A percentile compares a stretch with the other conserved stretches of the same genome.
Conservation (phyloP, 2,329 filamentous ascomycete genomes). For the Venturia aucupariae region DNA sequence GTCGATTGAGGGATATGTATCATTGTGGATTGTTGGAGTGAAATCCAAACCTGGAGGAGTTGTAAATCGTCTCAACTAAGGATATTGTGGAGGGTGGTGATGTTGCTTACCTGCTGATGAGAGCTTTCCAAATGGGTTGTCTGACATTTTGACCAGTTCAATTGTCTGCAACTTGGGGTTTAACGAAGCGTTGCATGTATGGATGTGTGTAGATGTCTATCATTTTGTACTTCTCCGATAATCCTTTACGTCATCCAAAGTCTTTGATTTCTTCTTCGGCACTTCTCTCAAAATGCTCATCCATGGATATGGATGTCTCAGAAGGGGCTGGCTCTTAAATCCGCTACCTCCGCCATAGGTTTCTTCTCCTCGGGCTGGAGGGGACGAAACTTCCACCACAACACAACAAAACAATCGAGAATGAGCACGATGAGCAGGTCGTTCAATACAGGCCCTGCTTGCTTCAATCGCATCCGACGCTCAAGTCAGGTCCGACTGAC, state of each 20-base stretch:
- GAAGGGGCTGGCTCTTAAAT: too few relatives aligned
- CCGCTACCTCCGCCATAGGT: too few relatives aligned
- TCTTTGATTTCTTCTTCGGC: too few relatives aligned
- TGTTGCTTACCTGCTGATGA: neutral
- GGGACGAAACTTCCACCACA: too few relatives aligned
- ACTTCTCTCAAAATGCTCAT: too few relatives aligned
- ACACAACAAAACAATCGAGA: neutral
- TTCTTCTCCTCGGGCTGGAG: too few relatives aligned
- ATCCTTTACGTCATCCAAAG: too few relatives aligned
- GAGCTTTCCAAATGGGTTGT: neutral
- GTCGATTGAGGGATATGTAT: conserved; percentile 30
- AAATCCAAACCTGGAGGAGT: neutral
- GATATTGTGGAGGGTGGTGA: neutral
- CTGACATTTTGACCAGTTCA: neutral
- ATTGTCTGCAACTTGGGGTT: neutral
- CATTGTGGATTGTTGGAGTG: conserved; percentile 27
- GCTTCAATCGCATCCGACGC: neutral
- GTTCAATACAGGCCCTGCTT: too few relatives aligned
- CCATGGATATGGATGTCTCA: too few relatives aligned
- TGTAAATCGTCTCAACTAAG: neutral
- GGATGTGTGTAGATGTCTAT: too few relatives aligned
- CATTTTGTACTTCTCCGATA: too few relatives aligned
- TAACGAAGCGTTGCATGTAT: neutral
- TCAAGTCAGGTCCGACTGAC: neutral
- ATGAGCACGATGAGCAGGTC: neutral